Base-by-base conservation (phyloP, 2,329 filamentous ascomycete species). In the Penicillium capsulatum region DNA sequence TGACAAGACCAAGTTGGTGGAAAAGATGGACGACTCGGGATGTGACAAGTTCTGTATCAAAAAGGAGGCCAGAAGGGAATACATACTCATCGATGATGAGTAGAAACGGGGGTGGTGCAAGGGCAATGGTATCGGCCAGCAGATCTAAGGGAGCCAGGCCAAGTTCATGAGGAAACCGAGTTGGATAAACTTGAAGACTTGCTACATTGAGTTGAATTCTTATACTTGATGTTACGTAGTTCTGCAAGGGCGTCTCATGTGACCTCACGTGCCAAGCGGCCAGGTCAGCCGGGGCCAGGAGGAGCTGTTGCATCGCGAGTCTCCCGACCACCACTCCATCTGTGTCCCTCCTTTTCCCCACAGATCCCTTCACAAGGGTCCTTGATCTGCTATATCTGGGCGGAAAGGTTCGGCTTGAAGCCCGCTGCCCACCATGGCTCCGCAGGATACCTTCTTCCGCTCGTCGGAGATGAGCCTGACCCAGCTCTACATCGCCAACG, bases 401-500 rank as follows among this genome's bases (percentile, higher is more conserved):
- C 54, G 50, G 44, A 48, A 50, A 51, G 47, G 45, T 33, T 37
- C 38, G 48, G 48, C 48, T 51, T 24, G 16, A 35, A 55, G 56
- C 45, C 48, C 31, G 28, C 29, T 51, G 36, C 41, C 53, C 60
- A 63, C 48, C 65, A 83, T 83, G 80, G 78, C 74, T 69, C 70
- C 75, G 37, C 74, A 87, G 73, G 89, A 97, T 73, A 95, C 90
- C 70, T 86, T 96, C 75, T 97, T 98, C 83, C 91, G 94, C 79
- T 98, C 92, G 66, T 87, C 89, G 86, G 87, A 96, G 71, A 98
- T 98, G 92, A 96, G 89, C 78, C 84, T 98, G 84, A 94, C 94
- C 63, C 92, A 98, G 82, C 84, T 98, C 62, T 98, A 97, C 72
- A 94, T 98, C 61, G 88, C 92, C 62, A 97, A 96, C 66, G 92